Evolutionary conservation across 352 stramenopile species (phyloP).

Genomic region (Phytophthora macrochlamydospora): DNA sequence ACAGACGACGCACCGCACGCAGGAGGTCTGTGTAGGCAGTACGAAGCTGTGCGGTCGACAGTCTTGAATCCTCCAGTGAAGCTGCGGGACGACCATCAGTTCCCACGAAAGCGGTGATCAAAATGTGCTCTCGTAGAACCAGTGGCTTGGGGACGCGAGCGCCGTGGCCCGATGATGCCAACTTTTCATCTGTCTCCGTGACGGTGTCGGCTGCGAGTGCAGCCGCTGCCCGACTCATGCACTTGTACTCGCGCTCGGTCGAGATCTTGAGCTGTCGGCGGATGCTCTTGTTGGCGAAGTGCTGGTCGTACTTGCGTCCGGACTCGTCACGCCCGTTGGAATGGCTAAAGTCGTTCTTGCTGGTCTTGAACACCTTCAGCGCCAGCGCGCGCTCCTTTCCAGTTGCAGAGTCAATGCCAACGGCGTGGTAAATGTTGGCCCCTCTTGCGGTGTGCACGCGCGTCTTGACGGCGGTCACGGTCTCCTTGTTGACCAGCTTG

Average conservation of each 20-base stretch:
- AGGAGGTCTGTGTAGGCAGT: slow-evolving; percentile 50
- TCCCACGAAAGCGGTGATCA: slow-evolving; percentile 63
- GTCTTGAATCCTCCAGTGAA: slow-evolving; percentile 50
- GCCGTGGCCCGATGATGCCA: slow-evolving; percentile 16
- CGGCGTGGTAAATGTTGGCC: slow-evolving; percentile 57
- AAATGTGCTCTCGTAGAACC: slow-evolving; percentile 53
- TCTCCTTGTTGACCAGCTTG: slow-evolving; percentile 50
- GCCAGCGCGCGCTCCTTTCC: slow-evolving; percentile 28
- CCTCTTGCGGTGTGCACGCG: slow-evolving; percentile 53
- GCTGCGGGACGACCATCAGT: slow-evolving; percentile 33
- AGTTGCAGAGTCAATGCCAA: slow-evolving; percentile 30
- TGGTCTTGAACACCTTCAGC: slow-evolving; percentile 82
- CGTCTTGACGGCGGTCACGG: slow-evolving; percentile 45
- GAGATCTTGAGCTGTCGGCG: slow-evolving; percentile 62
- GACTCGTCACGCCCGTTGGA: slow-evolving; percentile 51
- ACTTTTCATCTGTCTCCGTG: slow-evolving; percentile 15
- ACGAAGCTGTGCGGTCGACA: slow-evolving; percentile 46
- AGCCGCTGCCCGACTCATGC: slow-evolving; percentile 37
- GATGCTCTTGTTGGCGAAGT: slow-evolving; percentile 64
- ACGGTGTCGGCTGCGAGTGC: slow-evolving; percentile 9
- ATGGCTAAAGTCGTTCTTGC: slow-evolving; percentile 53
- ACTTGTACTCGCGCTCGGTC: slow-evolving; percentile 57
- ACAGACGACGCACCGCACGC: slow-evolving; percentile 45
- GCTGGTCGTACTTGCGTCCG: slow-evolving; percentile 55
- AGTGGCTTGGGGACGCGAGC: slow-evolving; percentile 44